Evolutionary conservation across 768 basidiomycete genomes (phyloP).

Genomic region (Trametes meyenii): DNA sequence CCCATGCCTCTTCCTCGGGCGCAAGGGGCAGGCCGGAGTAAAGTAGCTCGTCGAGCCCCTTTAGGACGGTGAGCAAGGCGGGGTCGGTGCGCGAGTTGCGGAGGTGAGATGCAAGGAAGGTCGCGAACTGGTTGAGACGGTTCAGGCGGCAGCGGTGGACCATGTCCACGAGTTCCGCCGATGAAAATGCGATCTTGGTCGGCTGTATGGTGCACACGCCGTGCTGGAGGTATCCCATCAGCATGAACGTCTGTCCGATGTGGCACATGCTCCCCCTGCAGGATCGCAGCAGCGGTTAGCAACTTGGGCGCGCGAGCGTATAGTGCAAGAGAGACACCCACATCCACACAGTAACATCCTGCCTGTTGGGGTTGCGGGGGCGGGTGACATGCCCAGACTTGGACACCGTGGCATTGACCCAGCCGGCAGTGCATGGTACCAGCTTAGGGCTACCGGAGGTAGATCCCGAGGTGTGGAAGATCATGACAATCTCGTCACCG

Average conservation of each 20-base stretch:
- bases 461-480: constrained; percentile 83
- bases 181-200: constrained; percentile 62
- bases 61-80: constrained; percentile 59
- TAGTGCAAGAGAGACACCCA: constrained; percentile 41
- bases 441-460: constrained; percentile 85
- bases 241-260: constrained; percentile 77
- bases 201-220: constrained; percentile 76
- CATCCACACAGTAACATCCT: constrained; percentile 77
- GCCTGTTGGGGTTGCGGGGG: constrained; percentile 52
- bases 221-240: constrained; percentile 71
- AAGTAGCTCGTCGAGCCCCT: constrained; percentile 61
- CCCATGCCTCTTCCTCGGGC: constrained; percentile 73
- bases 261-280: constrained; percentile 85
- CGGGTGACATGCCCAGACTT: constrained; percentile 59
- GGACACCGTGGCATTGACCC: constrained; percentile 62
- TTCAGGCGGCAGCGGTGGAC: constrained; percentile 67
- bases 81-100: constrained; percentile 60
- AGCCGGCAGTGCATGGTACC: constrained; percentile 68
- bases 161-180: constrained; percentile 74
- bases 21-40: constrained; percentile 68
- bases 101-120: constrained; percentile 68
- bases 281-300: constrained; percentile 37
- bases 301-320: constrained; percentile 22
- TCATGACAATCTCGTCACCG: constrained; percentile 54
- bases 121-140: constrained; percentile 73